These are phyloP conservation scores for Ascochyta clinopodiicola DNA, from an alignment of 2,329 filamentous ascomycete genomes.

Conservation along the genomic window DNA sequence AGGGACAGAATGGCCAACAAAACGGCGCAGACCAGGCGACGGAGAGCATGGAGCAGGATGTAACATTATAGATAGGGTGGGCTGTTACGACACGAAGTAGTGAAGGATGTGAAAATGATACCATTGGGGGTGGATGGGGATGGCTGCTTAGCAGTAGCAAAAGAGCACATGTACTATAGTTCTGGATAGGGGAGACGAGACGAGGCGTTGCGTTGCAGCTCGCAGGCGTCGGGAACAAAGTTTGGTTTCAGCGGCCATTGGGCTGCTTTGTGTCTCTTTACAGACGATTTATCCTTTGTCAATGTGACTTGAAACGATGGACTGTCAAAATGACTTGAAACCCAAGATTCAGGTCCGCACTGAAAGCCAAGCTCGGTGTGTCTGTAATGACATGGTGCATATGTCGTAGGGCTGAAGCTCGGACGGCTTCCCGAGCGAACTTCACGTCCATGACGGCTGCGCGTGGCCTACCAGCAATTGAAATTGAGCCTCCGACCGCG, in stretches of 20 bases:
- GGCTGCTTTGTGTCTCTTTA: conserved; percentile 24
- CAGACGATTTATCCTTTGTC: not conserved
- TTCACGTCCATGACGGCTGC: conserved; percentile 19
- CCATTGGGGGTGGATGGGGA: conserved; percentile 14
- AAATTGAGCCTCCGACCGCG: conserved; percentile 10
- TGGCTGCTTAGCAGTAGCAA: conserved; percentile 1
- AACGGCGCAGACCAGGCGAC: conserved; percentile 15
- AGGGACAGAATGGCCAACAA: conserved; percentile 20
- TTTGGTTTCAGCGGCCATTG: conserved; percentile 20
- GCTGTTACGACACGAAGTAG: not conserved
- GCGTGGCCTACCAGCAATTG: conserved; percentile 13
- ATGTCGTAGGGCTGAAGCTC: conserved; percentile 25
- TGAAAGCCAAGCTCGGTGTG: not conserved
- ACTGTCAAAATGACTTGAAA: not conserved
- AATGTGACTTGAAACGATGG: not conserved
- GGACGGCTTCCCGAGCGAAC: conserved; percentile 14
- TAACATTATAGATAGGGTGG: conserved; percentile 22
- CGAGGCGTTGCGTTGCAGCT: not conserved
- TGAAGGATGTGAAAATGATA: conserved; percentile 21
- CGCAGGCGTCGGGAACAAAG: conserved; percentile 7
- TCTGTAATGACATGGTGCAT: conserved; percentile 3
- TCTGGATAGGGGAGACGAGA: conserved; percentile 21
- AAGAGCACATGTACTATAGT: conserved; percentile 36
- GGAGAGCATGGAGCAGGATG: conserved; percentile 30
- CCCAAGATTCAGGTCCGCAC: no score